A percentile compares a stretch with the other conserved stretches of the same genome.
Evolutionary conservation across 2,329 filamentous ascomycete species (phyloP).

Genomic region (Hypoxylon sp.): DNA sequence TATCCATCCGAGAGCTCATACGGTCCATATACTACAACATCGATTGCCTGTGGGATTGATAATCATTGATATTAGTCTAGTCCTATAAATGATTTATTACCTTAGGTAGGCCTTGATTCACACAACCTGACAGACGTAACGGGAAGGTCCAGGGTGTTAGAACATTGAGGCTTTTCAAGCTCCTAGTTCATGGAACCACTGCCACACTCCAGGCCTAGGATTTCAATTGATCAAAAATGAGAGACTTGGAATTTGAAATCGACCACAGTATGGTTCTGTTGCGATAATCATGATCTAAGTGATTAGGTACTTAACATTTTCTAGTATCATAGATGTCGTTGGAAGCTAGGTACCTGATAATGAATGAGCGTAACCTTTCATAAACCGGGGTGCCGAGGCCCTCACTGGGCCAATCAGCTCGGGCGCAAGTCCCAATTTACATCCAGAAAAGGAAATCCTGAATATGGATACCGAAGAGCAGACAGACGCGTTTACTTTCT

Average conservation of each 20-base stretch:
- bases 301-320: background rate
- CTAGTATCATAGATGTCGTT: too few species aligned
- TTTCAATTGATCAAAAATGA: too few species aligned
- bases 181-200: too few species aligned
- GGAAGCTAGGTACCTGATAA: background rate
- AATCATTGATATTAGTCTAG: background rate
- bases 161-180: too few species aligned
- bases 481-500: too few species aligned
- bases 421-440: background rate
- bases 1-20: constrained; percentile 17
- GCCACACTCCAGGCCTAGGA: too few species aligned
- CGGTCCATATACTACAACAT: constrained; percentile 12
- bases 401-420: constrained; percentile 2
- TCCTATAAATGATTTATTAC: background rate
- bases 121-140: background rate
- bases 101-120: background rate
- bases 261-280: too few species aligned
- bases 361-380: background rate
- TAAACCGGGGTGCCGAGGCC: background rate
- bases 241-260: too few species aligned
- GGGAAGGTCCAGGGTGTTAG: background rate
- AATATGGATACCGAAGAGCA: background rate
- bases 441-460: constrained; percentile 9
- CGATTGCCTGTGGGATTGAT: constrained; percentile 17
- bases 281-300: too few species aligned